Base-by-base conservation (phyloP, 768 basidiomycete genomes). In the Agaricus sinodeliciosus region DNA sequence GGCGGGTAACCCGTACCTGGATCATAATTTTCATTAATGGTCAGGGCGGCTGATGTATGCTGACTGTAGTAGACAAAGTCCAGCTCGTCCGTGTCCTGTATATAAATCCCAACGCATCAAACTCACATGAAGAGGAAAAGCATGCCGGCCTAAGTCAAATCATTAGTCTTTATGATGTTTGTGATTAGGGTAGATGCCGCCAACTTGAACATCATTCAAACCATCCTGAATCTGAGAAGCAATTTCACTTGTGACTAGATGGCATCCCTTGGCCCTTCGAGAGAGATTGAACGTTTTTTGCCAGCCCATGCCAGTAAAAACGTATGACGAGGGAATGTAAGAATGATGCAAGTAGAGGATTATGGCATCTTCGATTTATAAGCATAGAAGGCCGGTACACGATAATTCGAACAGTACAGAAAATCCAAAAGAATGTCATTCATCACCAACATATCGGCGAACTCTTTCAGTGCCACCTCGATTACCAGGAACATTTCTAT, bases 21-120 rank as follows among this genome's bases (percentile, higher is more conserved):
- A 65, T 95, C 93, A 61, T 67, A 92, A 64, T 96, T 96, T 69
- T 96, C 94, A 65, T 95, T 96, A 51, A 96, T 70, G 1, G 87
- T 87, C 59, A 90, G 65, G 3, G 82, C 88, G 37, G 86, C 85
- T 36, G 84, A 87, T 4, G 88, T 88, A 68, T 94, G 89, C 64
- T 76, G 69, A 44, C 68, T 68, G 51, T 31, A 11, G 3, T 8
- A 12, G 27, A 46, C 2, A 27, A 55, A 28, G 4, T 11, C 46
- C 27, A 34, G 16, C 41, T 19, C 28, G 55, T 47, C 25, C 31
- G 12, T 45, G 16, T n/a, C 39, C n/a, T 12, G 37, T 7, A 25
- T 40, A 39, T 18, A 22, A 18, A 45, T 31, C 11, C 11, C 11
- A 35, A 39, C 15, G 22, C 3, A 51, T 5, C 5, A 51, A 57